Evolutionary conservation across 1,284 basidiomycete species (phyloP).

Genomic region (Entoloma clypeatum): DNA sequence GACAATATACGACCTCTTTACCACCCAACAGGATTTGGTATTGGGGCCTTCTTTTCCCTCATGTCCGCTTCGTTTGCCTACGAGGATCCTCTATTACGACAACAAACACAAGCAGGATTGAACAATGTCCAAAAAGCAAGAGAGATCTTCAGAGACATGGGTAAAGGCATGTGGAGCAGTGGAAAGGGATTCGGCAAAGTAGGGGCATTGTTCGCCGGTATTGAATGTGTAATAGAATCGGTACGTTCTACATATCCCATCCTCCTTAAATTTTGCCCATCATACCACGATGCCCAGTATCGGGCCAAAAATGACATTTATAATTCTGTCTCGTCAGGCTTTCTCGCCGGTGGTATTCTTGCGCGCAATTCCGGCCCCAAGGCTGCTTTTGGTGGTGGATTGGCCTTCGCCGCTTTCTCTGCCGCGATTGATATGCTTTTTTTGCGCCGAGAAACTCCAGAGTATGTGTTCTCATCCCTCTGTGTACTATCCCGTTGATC

Average conservation of each 20-base stretch:
- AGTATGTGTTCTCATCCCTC: conserved; percentile 50
- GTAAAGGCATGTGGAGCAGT: conserved; percentile 84
- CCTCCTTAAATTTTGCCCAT: conserved; percentile 7
- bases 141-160: conserved; percentile 93
- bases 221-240: conserved; percentile 95
- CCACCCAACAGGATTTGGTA: conserved; percentile 66
- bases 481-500: conserved; percentile 10
- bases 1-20: conserved; percentile 5
- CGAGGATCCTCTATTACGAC: conserved; percentile 86
- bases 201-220: conserved; percentile 88
- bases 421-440: conserved; percentile 84
- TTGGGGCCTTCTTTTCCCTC: conserved; percentile 94
- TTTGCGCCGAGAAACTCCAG: conserved; percentile 77
- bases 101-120: conserved; percentile 56
- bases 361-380: conserved; percentile 83
- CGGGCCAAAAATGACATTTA: conserved; percentile 94
- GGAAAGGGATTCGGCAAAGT: conserved; percentile 96
- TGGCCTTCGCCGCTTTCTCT: conserved; percentile 90
- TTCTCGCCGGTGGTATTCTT: conserved; percentile 75
- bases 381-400: conserved; percentile 77
- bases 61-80: conserved; percentile 96
- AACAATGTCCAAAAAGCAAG: conserved; percentile 75
- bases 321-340: conserved; percentile 74
- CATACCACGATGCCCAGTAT: conserved; percentile 56
- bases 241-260: conserved; percentile 49